A percentile compares a stretch with the other conserved stretches of the same genome.
Evolutionary conservation across 805 yeast species (phyloP).

Genomic region (Saccharomyces paradoxus): DNA sequence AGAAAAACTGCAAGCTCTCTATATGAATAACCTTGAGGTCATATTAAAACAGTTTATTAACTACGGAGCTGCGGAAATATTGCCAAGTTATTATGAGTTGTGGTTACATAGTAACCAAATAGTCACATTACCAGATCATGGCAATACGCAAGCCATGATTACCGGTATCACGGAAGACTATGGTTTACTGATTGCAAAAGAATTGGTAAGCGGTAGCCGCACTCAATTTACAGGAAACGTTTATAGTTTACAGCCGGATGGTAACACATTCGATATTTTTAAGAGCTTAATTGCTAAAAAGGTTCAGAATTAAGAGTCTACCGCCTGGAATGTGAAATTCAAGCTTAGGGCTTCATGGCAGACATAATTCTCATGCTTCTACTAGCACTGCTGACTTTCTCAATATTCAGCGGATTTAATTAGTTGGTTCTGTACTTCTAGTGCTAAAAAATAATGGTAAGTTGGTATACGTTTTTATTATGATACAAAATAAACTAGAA

Average conservation of each 20-base stretch:
- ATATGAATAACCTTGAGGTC: constrained; percentile 56
- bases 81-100: constrained; percentile 62
- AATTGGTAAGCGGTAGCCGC: constrained; percentile 36
- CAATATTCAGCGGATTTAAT: neutral
- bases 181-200: constrained; percentile 76
- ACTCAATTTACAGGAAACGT: constrained; percentile 44
- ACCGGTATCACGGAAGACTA: constrained; percentile 77
- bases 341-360: neutral
- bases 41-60: constrained; percentile 50
- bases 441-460: neutral
- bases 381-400: neutral
- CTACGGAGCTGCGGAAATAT: constrained; percentile 61
- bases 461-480: neutral
- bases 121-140: constrained; percentile 56
- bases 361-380: neutral
- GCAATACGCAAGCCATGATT: constrained; percentile 50
- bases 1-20: constrained; percentile 47
- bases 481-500: neutral
- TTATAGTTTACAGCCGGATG: constrained; percentile 87
- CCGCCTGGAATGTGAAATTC: neutral
- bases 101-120: constrained; percentile 82
- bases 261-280: constrained; percentile 93
- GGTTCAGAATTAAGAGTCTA: constrained; percentile 4
- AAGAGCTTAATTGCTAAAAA: constrained; percentile 73
- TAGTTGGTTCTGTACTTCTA: neutral